Evolutionary conservation across 2,329 filamentous ascomycete genomes (phyloP), one percentile per base, ranked within the genome.

Genomic region (Epichloe glyceriae): DNA sequence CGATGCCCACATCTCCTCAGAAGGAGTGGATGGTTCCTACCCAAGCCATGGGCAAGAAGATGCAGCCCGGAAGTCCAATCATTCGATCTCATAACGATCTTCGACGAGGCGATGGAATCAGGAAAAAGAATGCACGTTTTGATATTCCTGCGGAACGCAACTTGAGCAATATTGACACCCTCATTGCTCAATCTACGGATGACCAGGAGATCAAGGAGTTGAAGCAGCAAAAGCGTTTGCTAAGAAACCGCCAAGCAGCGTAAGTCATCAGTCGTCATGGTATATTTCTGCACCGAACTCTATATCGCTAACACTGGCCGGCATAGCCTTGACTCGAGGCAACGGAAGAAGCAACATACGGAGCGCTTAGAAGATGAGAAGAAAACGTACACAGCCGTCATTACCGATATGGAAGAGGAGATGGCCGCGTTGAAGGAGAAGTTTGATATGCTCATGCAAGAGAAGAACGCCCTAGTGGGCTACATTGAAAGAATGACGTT

Each of bases 121-220:
- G 93, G 62, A 98, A 98, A 82, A 97, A 97, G 85, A 98, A 97
- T 64, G 89, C 90, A 57, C 86, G 91, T 58, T 96, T 97, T 69
- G 91, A 97, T 63, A 98, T 98, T 58, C 93, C 93, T 10, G 83
- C 87, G 43, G 93, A 96, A 71, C 82, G 90, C 55, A 97, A 90
- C 62, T 79, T 98, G 59, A 83, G 80, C 74, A 97, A 94, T 71
- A 97, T 98, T 69, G 93, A 98, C 67, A 79, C 88, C 54, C 77
- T 97, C 63, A 97, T 98, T 68, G 78, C 84, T 49, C 83, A 88
- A 69, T 91, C 88, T 37, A 88, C 81, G 51, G 85, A 94, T 67
- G 91, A 97, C 62, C 83, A 93, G 57, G 85, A 95, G 73, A 86
- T 95, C 73, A 97, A 95, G 76, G 90, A 97, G 72, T 78, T 98